Percentiles rank a stretch among this genome's conserved stretches.
Conservation (phyloP, 371 early-diverging fungal genomes). For the Umbelopsis sp. region DNA sequence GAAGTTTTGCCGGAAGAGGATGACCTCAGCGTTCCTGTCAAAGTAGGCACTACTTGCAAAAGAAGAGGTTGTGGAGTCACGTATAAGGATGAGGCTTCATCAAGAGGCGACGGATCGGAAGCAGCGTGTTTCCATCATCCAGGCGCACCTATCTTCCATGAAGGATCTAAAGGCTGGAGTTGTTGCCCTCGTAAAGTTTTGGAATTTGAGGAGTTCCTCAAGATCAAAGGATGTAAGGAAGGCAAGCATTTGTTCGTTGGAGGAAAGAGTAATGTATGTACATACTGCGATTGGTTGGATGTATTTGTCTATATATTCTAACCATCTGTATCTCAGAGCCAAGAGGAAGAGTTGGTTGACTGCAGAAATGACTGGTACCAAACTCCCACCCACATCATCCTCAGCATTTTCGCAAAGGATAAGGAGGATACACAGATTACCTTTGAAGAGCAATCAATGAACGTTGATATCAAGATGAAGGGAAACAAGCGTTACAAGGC, state of each 20-base stretch:
- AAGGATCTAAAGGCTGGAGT: constrained; percentile 92
- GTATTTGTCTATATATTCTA: too few relatives aligned
- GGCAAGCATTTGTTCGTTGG: constrained; percentile 84
- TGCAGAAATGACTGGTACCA: constrained; percentile 96
- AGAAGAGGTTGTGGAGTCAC: constrained; percentile 78
- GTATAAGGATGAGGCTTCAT: constrained; percentile 68
- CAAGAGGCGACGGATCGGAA: constrained; percentile 59
- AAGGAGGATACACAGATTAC: constrained; percentile 66
- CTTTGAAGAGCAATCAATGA: constrained; percentile 49
- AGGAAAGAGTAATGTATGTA: constrained; percentile 32
- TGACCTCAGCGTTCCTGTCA: constrained; percentile 68
- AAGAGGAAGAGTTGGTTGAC: constrained; percentile 63
- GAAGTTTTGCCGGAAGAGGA: constrained; percentile 71
- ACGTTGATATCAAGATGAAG: constrained; percentile 55
- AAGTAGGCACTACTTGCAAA: constrained; percentile 81
- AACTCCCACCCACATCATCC: constrained; percentile 78
- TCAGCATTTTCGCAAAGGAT: constrained; percentile 93
- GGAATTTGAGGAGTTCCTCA: constrained; percentile 97
- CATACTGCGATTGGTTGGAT: background rate
- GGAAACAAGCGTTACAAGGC: constrained; percentile 67
- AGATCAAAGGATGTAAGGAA: constrained; percentile 88
- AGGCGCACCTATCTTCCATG: constrained; percentile 91
- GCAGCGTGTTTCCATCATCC: constrained; percentile 84
- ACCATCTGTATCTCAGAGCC: background rate
- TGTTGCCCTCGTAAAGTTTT: constrained; percentile 88